Evolutionary conservation across 1,284 basidiomycete genomes (phyloP), one percentile per base, ranked within the genome.

Genomic region (Stygiomarasmius scandens): DNA sequence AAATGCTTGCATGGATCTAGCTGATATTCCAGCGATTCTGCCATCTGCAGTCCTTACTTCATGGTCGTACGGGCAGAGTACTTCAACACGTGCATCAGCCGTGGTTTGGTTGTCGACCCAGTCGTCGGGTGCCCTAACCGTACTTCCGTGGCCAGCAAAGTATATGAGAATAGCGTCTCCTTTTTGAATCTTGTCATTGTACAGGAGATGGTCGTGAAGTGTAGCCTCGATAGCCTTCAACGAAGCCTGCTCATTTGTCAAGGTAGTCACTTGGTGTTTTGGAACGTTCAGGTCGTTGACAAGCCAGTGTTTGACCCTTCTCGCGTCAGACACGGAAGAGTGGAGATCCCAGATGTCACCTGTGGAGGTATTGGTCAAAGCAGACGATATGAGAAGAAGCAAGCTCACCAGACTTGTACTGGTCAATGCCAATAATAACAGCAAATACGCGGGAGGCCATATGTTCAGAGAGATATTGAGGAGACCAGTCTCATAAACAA

Each of bases 101-200:
- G 50, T 58, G 16, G 61, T 58, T 46, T 71, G 71, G 38, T 69
- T 71, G 58, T 75, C 74, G 61, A 77, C 82, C 85, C 86, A 87
- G 50, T 77, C 82, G 44, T 72, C 68, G 50, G 86, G 86, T 23
- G 84, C 79, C 16, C 72, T 67, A 41, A 84, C 67, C 53, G 71
- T 76, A 65, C 82, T 84, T 16, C 87, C 87, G 64, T 88, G 86
- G 19, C 87, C 86, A 34, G 87, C 84, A 63, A 86, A 89, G 64
- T 86, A 89, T 54, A 89, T 68, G 58, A 89, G 63, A 44, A 89
- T 78, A 29, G 86, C 82, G 58, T 89, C 86, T 16, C 81, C 86
- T 25, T 68, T 70, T 38, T 82, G 77, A 52, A 89, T 85, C 24
- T 69, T 70, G 11, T 79, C 71, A 63, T 89, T 87, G 64, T 82